Evolutionary conservation across 371 early-diverging fungal genomes (phyloP).

Genomic region (Mortierella sp.): DNA sequence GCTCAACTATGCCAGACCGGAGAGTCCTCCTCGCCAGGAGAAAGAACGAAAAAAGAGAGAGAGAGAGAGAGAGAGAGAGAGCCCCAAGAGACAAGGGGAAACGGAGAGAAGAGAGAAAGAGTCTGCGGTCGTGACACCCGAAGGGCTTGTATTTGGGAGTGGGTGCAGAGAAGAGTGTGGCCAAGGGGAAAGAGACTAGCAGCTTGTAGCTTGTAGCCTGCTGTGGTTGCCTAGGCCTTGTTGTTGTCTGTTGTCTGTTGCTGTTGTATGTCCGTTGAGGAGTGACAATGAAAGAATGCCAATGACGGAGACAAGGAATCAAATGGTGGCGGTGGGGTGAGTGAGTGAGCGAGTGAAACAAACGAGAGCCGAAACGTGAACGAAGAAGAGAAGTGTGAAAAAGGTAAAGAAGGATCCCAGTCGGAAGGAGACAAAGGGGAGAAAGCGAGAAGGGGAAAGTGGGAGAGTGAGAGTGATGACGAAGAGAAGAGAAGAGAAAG

Average conservation of each 20-base stretch:
- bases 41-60: not conserved
- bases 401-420: not conserved
- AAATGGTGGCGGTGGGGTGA: not conserved
- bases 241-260: not conserved
- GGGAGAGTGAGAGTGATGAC: not conserved
- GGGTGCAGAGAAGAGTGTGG: not conserved
- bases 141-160: not conserved
- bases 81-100: constrained; percentile 1
- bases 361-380: not conserved
- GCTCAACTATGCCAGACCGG: not conserved
- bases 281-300: not conserved
- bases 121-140: not conserved
- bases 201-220: not conserved
- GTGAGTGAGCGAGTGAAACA: not conserved
- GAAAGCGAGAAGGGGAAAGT: too few species aligned
- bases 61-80: not conserved
- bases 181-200: not conserved
- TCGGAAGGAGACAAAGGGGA: not conserved
- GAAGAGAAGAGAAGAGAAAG: not conserved
- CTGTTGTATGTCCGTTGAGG: not conserved
- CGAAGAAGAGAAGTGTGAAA: not conserved
- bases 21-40: not conserved
- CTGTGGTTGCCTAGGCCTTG: too few species aligned
- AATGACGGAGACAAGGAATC: constrained; percentile 3
- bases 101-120: not conserved